A percentile compares a stretch with the other conserved stretches of the same genome.
These are phyloP conservation scores for Dipteronia dyeriana DNA, from an alignment of 345 rosid species.

Conservation along the genomic window DNA sequence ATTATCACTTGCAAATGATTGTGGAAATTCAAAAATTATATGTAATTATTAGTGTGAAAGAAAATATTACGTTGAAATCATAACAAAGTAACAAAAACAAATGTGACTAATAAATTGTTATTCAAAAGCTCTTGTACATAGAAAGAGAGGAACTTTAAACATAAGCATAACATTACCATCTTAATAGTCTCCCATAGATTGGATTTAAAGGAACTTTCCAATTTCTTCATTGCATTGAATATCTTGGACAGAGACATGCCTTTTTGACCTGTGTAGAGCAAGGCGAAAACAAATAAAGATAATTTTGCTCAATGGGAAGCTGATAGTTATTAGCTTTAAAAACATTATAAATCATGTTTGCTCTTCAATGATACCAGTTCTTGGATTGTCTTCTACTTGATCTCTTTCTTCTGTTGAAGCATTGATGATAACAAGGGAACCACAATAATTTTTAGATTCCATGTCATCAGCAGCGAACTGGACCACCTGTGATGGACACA, in stretches of 20 bases:
- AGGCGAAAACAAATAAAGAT: conserved; percentile 19
- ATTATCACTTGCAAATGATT: background rate
- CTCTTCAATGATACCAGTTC: conserved; percentile 39
- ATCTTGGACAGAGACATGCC: conserved; percentile 49
- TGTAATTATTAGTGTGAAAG: background rate
- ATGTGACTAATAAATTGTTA: background rate
- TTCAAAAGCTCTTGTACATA: background rate
- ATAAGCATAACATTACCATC: conserved; percentile 48
- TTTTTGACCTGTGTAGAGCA: conserved; percentile 46
- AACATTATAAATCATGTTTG: conserved; percentile 7
- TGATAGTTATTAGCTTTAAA: conserved; percentile 10
- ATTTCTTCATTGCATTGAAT: conserved; percentile 56
- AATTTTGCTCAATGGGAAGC: conserved; percentile 15
- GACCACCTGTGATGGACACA: conserved; percentile 57
- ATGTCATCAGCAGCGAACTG: conserved; percentile 42
- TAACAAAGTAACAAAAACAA: background rate
- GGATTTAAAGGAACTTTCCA: conserved; percentile 62
- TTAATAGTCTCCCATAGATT: conserved; percentile 49
- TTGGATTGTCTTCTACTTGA: conserved; percentile 27
- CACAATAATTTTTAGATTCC: conserved; percentile 35
- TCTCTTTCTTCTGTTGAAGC: conserved; percentile 36
- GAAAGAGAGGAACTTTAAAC: conserved; percentile 20
- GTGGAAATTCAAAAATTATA: background rate
- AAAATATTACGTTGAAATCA: background rate
- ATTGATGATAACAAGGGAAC: conserved; percentile 53